Conservation (phyloP, 805 yeast species). For the Saturnispora sekii region DNA sequence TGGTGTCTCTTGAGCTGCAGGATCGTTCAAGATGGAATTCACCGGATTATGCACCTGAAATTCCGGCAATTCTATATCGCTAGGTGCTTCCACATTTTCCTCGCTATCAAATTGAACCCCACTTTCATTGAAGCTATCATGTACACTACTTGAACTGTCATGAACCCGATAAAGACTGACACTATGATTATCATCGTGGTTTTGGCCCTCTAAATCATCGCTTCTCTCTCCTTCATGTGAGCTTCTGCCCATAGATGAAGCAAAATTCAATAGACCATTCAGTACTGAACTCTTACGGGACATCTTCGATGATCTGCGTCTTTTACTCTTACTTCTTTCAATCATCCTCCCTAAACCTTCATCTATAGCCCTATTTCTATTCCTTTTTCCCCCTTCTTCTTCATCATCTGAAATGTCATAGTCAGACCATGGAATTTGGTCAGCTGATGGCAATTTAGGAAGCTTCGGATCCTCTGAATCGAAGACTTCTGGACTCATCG, state of each 20-base stretch:
- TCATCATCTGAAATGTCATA: conserved; percentile 15
- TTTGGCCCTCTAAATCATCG: conserved; percentile 1
- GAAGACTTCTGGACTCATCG: conserved; percentile 16
- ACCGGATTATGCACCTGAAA: background rate
- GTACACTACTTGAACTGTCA: background rate
- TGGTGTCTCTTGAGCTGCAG: background rate
- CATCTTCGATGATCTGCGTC: background rate
- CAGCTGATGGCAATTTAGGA: conserved; percentile 30
- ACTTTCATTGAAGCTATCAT: background rate
- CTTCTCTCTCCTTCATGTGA: background rate
- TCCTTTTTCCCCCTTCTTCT: background rate
- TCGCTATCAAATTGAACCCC: background rate
- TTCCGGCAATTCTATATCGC: background rate
- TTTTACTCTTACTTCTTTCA: background rate
- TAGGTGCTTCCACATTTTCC: conserved; percentile 3
- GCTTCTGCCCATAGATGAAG: background rate
- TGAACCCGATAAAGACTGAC: background rate
- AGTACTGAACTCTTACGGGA: background rate
- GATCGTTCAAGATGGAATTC: background rate
- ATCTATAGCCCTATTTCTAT: too few species aligned
- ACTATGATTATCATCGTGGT: background rate
- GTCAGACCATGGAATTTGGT: conserved; percentile 25
- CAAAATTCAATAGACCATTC: background rate
- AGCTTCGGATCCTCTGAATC: conserved; percentile 35
- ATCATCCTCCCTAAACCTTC: too few species aligned